Base-by-base conservation (phyloP, 805 yeast genomes). In the Candida boleticola region DNA sequence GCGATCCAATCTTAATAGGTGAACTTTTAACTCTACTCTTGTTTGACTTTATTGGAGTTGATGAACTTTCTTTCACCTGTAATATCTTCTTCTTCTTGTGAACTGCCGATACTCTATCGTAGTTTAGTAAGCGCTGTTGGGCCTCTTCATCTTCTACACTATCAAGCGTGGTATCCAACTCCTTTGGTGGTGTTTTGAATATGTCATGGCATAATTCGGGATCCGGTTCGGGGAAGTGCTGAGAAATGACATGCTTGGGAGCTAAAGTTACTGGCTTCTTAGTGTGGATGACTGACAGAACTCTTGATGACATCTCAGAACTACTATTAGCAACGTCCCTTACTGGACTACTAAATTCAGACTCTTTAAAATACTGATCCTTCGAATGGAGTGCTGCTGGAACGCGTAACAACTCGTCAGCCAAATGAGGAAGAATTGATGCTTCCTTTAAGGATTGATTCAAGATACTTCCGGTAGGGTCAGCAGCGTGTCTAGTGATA, bases 1-100 rank as follows among this genome's bases (percentile, higher is more conserved):
- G 74, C 4, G 71, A 63, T n/a, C 64, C 60, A 36, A 68, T 64
- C 46, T 68, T 68, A 26, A 68, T 68, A 3, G 71, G 68, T 22
- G 55, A 44, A 13, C 16, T 16, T 16, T 29, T 40, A 25, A 39
- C 45, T 41, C 14, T 21, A 6, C 22, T 18, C 9, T 16, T 16
- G 7, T 16, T 19, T 11, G 16, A 9, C 35, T 31, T 31, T 16
- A 31, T 31, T 23, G 38, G 46, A 27, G 22, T 26, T 33, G 39
- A 33, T 38, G 39, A 41, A 42, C 16, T 37, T 29, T 19, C 47
- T 45, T 16, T 49, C 31, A 4, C 19, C 11, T n/a, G 22, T 17
- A 9, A 25, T 21, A 9, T 31, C 11, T 13, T 16, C 11, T 3
- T 29, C 17, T 14, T 26, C 25, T 31, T 18, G 5, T 19, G 11